These are phyloP conservation scores for Fagopyrum esculentum DNA, from an alignment of 148 eudicot genomes.

Conservation along the genomic window DNA sequence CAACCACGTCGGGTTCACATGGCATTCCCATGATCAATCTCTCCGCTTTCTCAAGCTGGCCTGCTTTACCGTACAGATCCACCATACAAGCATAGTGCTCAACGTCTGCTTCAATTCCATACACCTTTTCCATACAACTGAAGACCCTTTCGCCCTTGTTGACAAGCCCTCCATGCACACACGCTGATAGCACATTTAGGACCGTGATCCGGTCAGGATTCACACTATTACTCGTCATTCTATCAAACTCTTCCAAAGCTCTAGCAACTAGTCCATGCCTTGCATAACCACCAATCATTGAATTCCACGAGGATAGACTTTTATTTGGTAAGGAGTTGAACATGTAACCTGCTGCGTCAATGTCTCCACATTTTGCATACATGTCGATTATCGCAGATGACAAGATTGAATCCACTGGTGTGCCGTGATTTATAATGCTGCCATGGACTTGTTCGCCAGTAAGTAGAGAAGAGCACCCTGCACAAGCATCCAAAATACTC, in stretches of 20 bases:
- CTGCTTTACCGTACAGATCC: slow-evolving; percentile 69
- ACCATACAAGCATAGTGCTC: slow-evolving; percentile 83
- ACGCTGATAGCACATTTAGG: slow-evolving; percentile 57
- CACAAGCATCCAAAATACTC: slow-evolving; percentile 66
- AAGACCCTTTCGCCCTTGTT: slow-evolving; percentile 55
- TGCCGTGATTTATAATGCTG: slow-evolving; percentile 39
- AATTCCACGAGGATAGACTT: slow-evolving; percentile 55
- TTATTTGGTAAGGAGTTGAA: slow-evolving; percentile 38
- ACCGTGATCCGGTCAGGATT: slow-evolving; percentile 49
- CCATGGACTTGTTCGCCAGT: slow-evolving; percentile 56
- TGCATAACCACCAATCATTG: slow-evolving; percentile 58
- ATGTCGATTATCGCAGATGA: slow-evolving; percentile 53
- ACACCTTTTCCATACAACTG: slow-evolving; percentile 29
- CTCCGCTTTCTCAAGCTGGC: slow-evolving; percentile 55
- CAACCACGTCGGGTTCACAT: slow-evolving; percentile 53
- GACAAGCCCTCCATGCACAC: slow-evolving; percentile 63
- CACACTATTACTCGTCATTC: slow-evolving; percentile 38
- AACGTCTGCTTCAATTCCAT: slow-evolving; percentile 35
- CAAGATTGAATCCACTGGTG: slow-evolving; percentile 43
- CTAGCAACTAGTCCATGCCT: slow-evolving; percentile 49
- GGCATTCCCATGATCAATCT: slow-evolving; percentile 49
- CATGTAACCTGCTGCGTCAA: slow-evolving; percentile 39
- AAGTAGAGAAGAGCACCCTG: slow-evolving; percentile 44
- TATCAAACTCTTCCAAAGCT: slow-evolving; percentile 51
- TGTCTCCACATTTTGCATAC: slow-evolving; percentile 81